Evolutionary conservation across 768 basidiomycete species (phyloP), one percentile per base, ranked within the genome.

Genomic region (Agaricus blazei): DNA sequence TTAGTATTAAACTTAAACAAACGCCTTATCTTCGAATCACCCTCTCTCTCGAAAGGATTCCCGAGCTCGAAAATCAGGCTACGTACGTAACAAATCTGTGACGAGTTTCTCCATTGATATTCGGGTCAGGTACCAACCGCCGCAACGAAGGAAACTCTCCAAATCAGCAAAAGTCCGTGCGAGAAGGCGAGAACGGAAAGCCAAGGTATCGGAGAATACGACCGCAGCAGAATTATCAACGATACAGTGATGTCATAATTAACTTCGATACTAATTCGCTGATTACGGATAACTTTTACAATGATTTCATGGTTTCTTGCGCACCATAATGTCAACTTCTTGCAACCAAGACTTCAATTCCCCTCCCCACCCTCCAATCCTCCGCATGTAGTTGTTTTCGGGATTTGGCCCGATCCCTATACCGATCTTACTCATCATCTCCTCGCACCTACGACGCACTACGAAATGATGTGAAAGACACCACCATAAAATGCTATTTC

Each of bases 11-110:
- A 58, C 75, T 75, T 60, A 77, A 75, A 6, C 79, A 79, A 59
- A 81, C 78, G 2, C 82, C 88, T 0, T 88, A 79, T 54, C 87
- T 92, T 83, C 82, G 77, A 58, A 71, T 91, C 55, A 90, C 85
- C 0, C 69, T 92, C 0, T 83, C 81, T 12, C 69, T 71, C 26
- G 61, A 61, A 50, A 72, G 79, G 52, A 65, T 82, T 0, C 71
- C 75, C 6, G 68, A 72, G 27, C 64, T 65, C 6, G 64, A 68
- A 23, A 62, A 67, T 8, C 74, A 74, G 24, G 80, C 82, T 48
- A 85, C 82, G 85, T 85, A 61, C 59, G 81, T 69, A 24, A 8
- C 36, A 24, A 26, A 23, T 24, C 43, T 28, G 28, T 42, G 26
- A 23, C 28, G 36, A 27, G 29, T 48, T 26, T 7, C 29, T 14